These are phyloP conservation scores for Alternaria infectoria DNA, from an alignment of 2,329 filamentous ascomycete species.

Conservation along the genomic window DNA sequence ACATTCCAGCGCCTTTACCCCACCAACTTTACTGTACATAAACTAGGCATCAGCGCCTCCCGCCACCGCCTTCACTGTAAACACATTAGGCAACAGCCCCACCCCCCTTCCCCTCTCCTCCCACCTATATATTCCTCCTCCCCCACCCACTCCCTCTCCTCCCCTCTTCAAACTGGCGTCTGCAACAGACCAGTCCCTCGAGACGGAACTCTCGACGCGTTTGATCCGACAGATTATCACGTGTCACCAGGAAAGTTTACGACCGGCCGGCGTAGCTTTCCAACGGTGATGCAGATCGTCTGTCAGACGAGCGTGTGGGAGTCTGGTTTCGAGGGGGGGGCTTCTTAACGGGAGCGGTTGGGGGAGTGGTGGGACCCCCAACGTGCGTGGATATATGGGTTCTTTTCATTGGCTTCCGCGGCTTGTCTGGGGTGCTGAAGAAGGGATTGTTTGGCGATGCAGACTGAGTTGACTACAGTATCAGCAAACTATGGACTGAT, in stretches of 20 bases:
- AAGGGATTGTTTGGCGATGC: too few species aligned
- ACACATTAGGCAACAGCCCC: not conserved
- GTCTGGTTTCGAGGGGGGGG: not conserved
- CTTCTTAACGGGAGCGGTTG: not conserved
- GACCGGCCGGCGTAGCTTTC: not conserved
- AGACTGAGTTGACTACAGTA: too few species aligned
- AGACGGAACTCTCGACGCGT: not conserved
- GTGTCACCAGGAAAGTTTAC: not conserved
- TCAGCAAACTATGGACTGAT: too few species aligned
- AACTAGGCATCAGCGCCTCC: not conserved
- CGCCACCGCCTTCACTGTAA: not conserved
- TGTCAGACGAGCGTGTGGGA: not conserved
- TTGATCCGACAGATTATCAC: not conserved
- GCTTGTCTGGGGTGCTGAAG: not conserved
- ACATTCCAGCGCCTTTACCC: not conserved
- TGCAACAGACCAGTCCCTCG: not conserved
- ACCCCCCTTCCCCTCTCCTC: too few species aligned
- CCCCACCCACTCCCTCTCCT: not conserved
- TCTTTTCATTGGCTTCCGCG: not conserved
- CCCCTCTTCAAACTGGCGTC: not conserved
- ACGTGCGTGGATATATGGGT: too few species aligned
- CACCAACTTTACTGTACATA: not conserved
- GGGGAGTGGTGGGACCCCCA: not conserved
- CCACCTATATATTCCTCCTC: not conserved
- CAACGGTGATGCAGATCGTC: not conserved